Evolutionary conservation across 2,329 filamentous ascomycete species (phyloP).

Genomic region (Tolypocladium cylindrosporum): DNA sequence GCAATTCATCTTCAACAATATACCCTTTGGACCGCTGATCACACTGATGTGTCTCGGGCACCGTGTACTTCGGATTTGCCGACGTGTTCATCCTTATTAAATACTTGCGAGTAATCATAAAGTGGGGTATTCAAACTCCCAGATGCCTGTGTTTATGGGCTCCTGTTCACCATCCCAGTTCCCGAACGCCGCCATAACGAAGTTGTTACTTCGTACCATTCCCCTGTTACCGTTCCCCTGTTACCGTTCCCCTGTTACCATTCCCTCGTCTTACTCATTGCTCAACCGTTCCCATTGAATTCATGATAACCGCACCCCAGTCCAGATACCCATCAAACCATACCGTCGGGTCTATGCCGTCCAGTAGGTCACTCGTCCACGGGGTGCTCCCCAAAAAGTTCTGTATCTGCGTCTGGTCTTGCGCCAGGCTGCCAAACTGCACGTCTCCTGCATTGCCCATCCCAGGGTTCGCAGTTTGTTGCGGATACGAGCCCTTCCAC

Average conservation of each 20-base stretch:
- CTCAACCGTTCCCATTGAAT: constrained; percentile 13
- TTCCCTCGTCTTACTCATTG: neutral
- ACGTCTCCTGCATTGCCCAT: constrained; percentile 3
- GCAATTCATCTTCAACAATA: neutral
- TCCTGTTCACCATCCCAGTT: neutral
- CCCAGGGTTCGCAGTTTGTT: constrained; percentile 1
- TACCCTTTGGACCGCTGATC: neutral
- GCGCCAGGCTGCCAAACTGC: constrained; percentile 9
- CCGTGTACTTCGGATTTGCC: neutral
- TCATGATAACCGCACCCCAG: constrained; percentile 22
- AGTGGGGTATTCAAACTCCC: neutral
- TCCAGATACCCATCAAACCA: constrained; percentile 26
- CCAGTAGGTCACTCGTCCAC: constrained; percentile 21
- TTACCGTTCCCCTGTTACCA: neutral
- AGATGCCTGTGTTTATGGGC: neutral
- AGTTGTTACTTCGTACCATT: neutral
- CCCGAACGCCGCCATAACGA: neutral
- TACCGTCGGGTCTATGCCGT: constrained; percentile 21
- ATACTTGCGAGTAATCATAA: neutral
- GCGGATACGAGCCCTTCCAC: constrained; percentile 9
- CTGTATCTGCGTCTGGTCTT: constrained; percentile 12
- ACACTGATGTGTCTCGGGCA: neutral
- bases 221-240: neutral
- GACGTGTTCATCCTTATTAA: neutral
- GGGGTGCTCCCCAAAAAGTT: constrained; percentile 16